Evolutionary conservation across 345 rosid genomes (phyloP).

Genomic region (Populus tremula): DNA sequence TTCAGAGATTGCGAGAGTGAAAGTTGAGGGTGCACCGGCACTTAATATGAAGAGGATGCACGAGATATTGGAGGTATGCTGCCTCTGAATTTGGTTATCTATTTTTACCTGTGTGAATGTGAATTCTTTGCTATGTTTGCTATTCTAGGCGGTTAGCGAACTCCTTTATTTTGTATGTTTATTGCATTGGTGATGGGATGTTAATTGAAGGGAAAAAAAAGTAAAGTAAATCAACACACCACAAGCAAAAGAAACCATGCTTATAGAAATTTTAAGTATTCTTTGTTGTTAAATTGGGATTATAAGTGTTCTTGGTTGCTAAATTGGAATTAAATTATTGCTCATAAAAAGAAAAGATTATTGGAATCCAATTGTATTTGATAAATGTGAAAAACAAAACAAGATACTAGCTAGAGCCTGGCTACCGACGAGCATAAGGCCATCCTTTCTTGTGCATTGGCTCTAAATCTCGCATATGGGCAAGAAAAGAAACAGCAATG

Average conservation of each 20-base stretch:
- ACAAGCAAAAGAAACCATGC: not conserved
- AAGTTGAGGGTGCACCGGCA: conserved; percentile 77
- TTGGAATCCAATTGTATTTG: too few species aligned
- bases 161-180: not conserved
- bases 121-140: not conserved
- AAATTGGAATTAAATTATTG: not conserved
- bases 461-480: not conserved
- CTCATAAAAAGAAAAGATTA: not conserved
- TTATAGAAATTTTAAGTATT: not conserved
- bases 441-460: not conserved
- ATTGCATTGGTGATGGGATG: conserved; percentile 1
- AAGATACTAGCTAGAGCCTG: not conserved
- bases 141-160: not conserved
- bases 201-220: not conserved
- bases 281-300: not conserved
- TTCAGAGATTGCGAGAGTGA: conserved; percentile 75
- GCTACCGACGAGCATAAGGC: not conserved
- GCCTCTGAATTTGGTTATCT: conserved; percentile 12
- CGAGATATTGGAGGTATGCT: conserved; percentile 84
- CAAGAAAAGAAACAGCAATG: not conserved
- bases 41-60: conserved; percentile 91
- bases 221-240: not conserved
- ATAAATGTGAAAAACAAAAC: too few species aligned
- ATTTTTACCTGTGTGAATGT: not conserved
- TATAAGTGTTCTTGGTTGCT: not conserved